Conservation (phyloP, 1,284 basidiomycete species). For the Naganishia liquefaciens region DNA sequence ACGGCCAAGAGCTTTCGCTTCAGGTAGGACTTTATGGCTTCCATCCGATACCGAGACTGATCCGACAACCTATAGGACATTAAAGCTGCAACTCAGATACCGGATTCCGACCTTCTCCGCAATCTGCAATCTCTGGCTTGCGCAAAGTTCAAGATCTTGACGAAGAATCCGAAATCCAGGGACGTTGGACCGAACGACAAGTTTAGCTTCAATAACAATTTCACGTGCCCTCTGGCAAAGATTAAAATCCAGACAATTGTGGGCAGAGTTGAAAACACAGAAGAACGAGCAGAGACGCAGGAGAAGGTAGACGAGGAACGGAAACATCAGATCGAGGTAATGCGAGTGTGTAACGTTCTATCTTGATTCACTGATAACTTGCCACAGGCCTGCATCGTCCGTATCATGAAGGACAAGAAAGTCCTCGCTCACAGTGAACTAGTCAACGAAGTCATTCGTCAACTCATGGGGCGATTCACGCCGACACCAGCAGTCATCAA, state of each 20-base stretch:
- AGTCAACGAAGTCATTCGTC: conserved; percentile 84
- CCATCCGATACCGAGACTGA: not conserved
- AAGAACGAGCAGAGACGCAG: conserved; percentile 88
- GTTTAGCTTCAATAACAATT: conserved; percentile 86
- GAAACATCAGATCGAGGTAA: conserved; percentile 82
- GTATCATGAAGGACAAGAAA: conserved; percentile 97
- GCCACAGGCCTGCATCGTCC: conserved; percentile 85
- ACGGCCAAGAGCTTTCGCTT: conserved; percentile 72
- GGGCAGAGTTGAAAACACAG: conserved; percentile 76
- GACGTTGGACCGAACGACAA: conserved; percentile 74
- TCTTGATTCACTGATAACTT: not conserved
- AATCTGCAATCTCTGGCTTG: conserved; percentile 95
- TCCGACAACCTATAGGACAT: conserved; percentile 55
- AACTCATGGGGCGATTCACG: conserved; percentile 79
- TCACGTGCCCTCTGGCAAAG: conserved; percentile 76
- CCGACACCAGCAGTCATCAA: conserved; percentile 86
- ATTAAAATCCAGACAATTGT: conserved; percentile 94
- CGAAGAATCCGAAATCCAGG: conserved; percentile 84
- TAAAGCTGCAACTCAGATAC: conserved; percentile 66
- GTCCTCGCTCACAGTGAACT: conserved; percentile 85
- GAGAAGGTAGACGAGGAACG: conserved; percentile 91
- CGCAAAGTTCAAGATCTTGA: conserved; percentile 91
- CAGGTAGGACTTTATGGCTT: conserved; percentile 56
- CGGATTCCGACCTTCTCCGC: conserved; percentile 77
- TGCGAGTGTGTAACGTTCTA: conserved; percentile 39